phyloP scores from a whole-genome alignment of 768 basidiomycete genomes.

The Mycena galopus region DNA sequence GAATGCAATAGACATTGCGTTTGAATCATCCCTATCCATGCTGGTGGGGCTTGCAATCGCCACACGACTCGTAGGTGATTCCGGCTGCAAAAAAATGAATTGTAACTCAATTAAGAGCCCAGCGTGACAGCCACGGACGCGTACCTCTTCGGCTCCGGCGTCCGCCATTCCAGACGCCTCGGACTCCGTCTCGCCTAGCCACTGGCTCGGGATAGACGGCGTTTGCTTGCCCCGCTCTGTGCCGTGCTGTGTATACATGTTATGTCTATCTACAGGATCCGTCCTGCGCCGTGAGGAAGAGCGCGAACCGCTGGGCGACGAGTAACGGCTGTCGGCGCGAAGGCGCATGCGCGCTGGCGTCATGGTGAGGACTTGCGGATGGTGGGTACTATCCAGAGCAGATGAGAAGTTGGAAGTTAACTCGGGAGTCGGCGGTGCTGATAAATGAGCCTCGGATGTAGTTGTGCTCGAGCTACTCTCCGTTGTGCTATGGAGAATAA shows the following conservation, averaged over 20 bases:
- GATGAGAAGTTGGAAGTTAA: background rate
- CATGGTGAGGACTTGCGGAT: slow-evolving; percentile 6
- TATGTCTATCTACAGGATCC: background rate
- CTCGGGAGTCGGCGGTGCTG: background rate
- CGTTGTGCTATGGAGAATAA: slow-evolving; percentile 62
- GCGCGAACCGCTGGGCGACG: slow-evolving; percentile 9
- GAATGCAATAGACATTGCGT: background rate
- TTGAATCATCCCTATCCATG: background rate
- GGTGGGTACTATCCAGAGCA: background rate
- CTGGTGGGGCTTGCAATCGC: background rate
- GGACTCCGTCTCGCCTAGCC: background rate
- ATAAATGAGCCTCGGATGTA: background rate
- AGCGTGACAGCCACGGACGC: background rate
- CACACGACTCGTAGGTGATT: background rate
- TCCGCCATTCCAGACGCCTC: background rate
- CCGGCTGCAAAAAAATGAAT: background rate
- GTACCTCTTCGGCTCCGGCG: background rate
- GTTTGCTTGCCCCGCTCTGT: background rate
- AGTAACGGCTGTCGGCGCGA: slow-evolving; percentile 12
- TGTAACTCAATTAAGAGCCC: too few relatives aligned
- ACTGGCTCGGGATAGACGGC: background rate
- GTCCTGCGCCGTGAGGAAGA: slow-evolving; percentile 5
- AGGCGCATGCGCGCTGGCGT: slow-evolving; percentile 11
- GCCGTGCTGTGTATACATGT: background rate
- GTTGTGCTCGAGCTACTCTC: background rate